Base-by-base conservation (phyloP, 2,329 filamentous ascomycete genomes). In the Paracamarosporium sp. region DNA sequence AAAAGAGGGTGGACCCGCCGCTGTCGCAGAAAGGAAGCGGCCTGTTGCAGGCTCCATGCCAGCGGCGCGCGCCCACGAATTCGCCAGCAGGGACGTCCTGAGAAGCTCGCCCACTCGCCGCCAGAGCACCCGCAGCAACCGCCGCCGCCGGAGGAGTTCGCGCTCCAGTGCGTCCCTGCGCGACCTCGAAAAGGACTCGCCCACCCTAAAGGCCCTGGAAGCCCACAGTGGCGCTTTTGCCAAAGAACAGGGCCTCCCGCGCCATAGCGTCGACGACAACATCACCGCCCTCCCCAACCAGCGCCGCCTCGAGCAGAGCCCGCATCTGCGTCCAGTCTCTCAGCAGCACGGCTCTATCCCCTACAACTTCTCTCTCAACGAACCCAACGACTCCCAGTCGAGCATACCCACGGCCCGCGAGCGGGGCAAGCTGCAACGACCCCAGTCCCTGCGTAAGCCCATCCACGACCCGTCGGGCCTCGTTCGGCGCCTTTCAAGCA, bases 401-500 rank as follows among this genome's bases (percentile, higher is more conserved):
- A 74, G 69, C 66, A 65, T 77, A 43, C 67, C 70, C 51, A 67
- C 70, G 60, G 64, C 74, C 59, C 62, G 72, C 63, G 73, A 81
- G 74, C 73, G 69, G 77, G 81, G 68, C 73, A 81, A 73, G 64
- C 68, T 80, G 60, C 71, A 80, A 67, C 74, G 79, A 64, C 72
- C 78, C 60, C 85, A 81, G 59, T 82, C 81, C 59, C 73, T 81
- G 59, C 80, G 79, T 60, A 91, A 89, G 73, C 82, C 82, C 61
- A 82, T 83, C 56, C 82, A 84, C 63, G 85, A 88, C 50, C 11
- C 44, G 35, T 80, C 80, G 5, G 75, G 81, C 24, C 78, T 89
- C 27, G 78, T 86, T 50, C 86, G 88, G 57, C 88, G 89, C 60
- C 92, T 88, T 70, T 90, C 90, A 38, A 93, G 87, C 80, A 96